Base-by-base conservation (phyloP, 495 filamentous ascomycete genomes). In the Thermothielavioides terrestris region DNA sequence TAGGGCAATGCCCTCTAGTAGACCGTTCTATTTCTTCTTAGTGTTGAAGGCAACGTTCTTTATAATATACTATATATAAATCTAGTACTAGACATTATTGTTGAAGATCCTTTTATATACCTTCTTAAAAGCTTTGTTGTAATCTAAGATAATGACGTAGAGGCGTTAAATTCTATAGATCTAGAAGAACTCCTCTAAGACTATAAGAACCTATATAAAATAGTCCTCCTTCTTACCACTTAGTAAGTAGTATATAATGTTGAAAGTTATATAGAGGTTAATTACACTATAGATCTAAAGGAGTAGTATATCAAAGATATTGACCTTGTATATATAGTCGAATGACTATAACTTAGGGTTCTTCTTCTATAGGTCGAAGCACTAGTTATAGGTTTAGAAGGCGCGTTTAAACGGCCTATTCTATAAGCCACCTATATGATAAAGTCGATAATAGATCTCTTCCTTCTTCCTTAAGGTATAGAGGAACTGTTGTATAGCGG, bases 31-130 rank as follows among this genome's bases (percentile, higher is more conserved):
- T 26, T 52, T 52, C 22, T 44, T 52, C 31, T 27, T 44, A 27
- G 32, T 45, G 42, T 52, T 52, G 15, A 23, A 32, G 2, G n/a
- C 18, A 25, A 52, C 39, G 30, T 52, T 52, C 34, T 52, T 52
- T 38, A 52, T 45, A 37, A 52, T 38, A 45, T 52, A 38, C 49
- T 45, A 52, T 52, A 52, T 4, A 21, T 27, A 52, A 23, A 52
- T 35, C 18, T 52, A 45, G 18, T 52, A 28, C 4, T 52, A 17
- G 17, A 35, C 17, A 15, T 26, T 26, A 52, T 48, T 22, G 21
- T 25, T 48, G 32, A 48, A 46, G n/a, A 46, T 20, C 2, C 4
- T 22, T 8, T 14, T n/a, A n/a, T 18, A 20, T 18, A 22, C 15
- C 6, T 21, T 34, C 23, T 48, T 48, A 38, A 37, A 27, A 4